Percentiles rank a stretch among this genome's conserved stretches.
These are phyloP conservation scores for Blastomyces emzantsi DNA, from an alignment of 2,329 filamentous ascomycete genomes.

Conservation along the genomic window DNA sequence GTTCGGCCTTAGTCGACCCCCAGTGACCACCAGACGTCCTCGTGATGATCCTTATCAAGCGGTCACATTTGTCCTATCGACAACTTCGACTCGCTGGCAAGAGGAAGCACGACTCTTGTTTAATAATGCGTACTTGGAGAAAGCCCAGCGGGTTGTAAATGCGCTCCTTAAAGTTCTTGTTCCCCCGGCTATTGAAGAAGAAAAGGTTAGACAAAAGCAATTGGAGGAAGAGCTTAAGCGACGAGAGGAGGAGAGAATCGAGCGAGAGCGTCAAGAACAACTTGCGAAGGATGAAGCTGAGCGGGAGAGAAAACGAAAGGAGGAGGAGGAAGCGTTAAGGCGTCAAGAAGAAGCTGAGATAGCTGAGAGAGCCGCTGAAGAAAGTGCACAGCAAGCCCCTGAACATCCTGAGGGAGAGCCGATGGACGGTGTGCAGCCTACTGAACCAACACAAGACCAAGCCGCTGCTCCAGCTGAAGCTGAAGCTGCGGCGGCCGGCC, in stretches of 20 bases:
- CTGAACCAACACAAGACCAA: slow-evolving; percentile 30
- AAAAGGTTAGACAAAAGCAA: slow-evolving; percentile 59
- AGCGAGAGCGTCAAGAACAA: slow-evolving; percentile 55
- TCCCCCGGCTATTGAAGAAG: slow-evolving; percentile 73
- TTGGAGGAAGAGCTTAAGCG: slow-evolving; percentile 47
- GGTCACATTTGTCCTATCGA: slow-evolving; percentile 61
- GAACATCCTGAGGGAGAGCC: slow-evolving; percentile 36
- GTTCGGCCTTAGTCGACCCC: slow-evolving; percentile 27
- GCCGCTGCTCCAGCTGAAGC: slow-evolving; percentile 25
- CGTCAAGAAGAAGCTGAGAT: slow-evolving; percentile 51
- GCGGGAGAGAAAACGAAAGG: slow-evolving; percentile 57
- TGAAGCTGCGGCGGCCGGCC: slow-evolving; percentile 38
- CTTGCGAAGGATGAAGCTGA: slow-evolving; percentile 62
- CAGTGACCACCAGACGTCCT: slow-evolving; percentile 22
- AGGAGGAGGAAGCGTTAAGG: slow-evolving; percentile 54
- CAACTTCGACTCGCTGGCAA: slow-evolving; percentile 71
- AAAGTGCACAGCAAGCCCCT: slow-evolving; percentile 29
- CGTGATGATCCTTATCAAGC: slow-evolving; percentile 54
- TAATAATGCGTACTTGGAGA: slow-evolving; percentile 58
- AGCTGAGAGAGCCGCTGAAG: slow-evolving; percentile 40
- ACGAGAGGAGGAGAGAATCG: slow-evolving; percentile 52
- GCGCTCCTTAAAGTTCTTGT: slow-evolving; percentile 65
- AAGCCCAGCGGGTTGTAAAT: slow-evolving; percentile 57
- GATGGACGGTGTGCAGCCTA: slow-evolving; percentile 70
- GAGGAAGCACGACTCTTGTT: slow-evolving; percentile 87